Evolutionary conservation across 1,284 basidiomycete species (phyloP), one percentile per base, ranked within the genome.

Genomic region (Ganoderma boninense): DNA sequence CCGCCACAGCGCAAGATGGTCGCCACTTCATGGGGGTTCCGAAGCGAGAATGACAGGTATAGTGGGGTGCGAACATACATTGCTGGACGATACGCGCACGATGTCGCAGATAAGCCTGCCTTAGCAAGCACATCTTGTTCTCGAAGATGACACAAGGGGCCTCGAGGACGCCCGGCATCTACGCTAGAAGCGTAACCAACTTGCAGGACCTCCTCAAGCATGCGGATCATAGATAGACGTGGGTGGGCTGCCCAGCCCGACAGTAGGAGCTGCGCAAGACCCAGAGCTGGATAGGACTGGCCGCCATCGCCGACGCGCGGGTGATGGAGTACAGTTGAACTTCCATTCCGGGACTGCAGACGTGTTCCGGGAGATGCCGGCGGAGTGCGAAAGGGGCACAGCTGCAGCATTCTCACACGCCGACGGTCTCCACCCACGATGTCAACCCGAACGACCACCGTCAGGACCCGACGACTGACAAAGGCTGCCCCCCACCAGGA

Each of bases 361-460:
- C 62, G 43, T 26, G 29, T 43, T 20, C 29, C 62, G 62, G 63
- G 35, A 4, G n/a, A 29, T 26, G 54, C 65, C 64, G 70, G 61
- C 70, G 64, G 70, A 62, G 67, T 59, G 3, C 26, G 16, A 66
- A 69, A 66, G 42, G 8, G 60, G 64, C 68, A 61, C 64, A 56
- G 26, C 46, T 20, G 63, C 13, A 20, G 42, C 6, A n/a, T 64
- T 64, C 62, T 59, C 62, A 68, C 67, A 26, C 35, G 13, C n/a
- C 2, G 4, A 38, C 23, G 42, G 43, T 52, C 64, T 59, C 57
- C 64, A 60, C 54, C 68, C 68, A 74, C 74, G 71, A 87, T 88
- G 87, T 84, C 84, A 68, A 84, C 83, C 69, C 87, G 87, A 72
- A 79, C 62, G 62, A 64, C 86, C 52, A 64, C 73, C 62, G 56